Evolutionary conservation across 2,329 filamentous ascomycete genomes (phyloP).

Genomic region (Trichophyton verrucosum): DNA sequence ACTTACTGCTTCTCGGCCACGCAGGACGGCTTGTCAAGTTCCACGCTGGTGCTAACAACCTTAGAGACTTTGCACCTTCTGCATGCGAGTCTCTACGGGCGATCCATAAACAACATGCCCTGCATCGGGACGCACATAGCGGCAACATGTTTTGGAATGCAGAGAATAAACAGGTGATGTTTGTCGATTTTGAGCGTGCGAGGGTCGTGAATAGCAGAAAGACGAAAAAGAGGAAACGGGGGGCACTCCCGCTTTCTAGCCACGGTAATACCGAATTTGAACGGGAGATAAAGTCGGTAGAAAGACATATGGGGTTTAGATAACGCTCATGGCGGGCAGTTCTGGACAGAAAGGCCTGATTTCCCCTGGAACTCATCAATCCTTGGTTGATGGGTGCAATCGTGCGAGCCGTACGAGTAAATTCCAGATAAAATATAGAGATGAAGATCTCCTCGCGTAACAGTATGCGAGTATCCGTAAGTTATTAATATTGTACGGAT

Average conservation of each 20-base stretch:
- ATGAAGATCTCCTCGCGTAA: too few species aligned
- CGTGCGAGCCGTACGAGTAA: too few species aligned
- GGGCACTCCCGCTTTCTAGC: background rate
- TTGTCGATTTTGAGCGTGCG: constrained; percentile 13
- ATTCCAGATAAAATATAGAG: too few species aligned
- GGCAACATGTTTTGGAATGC: constrained; percentile 12
- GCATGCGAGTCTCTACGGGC: constrained; percentile 6
- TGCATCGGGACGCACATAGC: constrained; percentile 2
- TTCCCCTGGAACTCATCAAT: too few species aligned
- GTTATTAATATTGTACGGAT: too few species aligned
- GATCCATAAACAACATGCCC: constrained; percentile 8
- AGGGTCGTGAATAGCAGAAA: background rate
- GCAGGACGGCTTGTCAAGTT: constrained; percentile 4
- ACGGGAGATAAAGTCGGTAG: background rate
- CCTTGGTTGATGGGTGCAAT: too few species aligned
- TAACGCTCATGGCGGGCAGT: background rate
- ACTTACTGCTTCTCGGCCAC: constrained; percentile 9
- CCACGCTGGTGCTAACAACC: background rate
- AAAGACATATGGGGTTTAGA: background rate
- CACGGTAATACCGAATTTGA: background rate
- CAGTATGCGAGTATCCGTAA: too few species aligned
- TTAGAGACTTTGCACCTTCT: background rate
- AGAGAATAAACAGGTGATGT: constrained; percentile 8
- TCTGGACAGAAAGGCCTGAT: too few species aligned
- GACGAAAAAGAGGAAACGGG: background rate